Percentiles rank a stretch among this genome's conserved stretches.
Conservation (phyloP, 1,284 basidiomycete genomes). For the Marasmius fiardii region DNA sequence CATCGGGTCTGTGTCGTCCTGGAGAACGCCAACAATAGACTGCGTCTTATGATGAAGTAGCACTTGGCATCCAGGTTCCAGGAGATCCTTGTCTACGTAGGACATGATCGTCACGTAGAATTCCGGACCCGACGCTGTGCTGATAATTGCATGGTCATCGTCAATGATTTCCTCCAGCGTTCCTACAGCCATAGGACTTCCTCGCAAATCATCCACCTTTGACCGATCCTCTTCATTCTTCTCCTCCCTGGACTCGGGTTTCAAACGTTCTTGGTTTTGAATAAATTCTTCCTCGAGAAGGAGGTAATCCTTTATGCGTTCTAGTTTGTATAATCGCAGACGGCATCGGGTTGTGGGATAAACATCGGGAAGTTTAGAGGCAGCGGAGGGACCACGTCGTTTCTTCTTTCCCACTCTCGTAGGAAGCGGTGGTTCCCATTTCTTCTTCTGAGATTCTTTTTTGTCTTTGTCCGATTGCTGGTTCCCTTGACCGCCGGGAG, state of each 20-base stretch:
- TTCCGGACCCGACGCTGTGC: slow-evolving; percentile 92
- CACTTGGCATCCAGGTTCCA: slow-evolving; percentile 96
- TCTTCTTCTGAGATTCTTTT: slow-evolving; percentile 77
- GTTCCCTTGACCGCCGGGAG: slow-evolving; percentile 37
- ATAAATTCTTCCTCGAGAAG: slow-evolving; percentile 98
- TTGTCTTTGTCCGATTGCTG: slow-evolving; percentile 66
- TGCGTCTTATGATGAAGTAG: slow-evolving; percentile 97
- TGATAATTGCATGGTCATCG: slow-evolving; percentile 99
- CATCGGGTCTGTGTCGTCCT: slow-evolving; percentile 97
- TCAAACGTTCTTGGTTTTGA: slow-evolving; percentile 89
- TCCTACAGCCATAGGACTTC: slow-evolving; percentile 96
- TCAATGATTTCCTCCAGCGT: slow-evolving; percentile 99
- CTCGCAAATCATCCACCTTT: slow-evolving; percentile 92
- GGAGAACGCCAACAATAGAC: slow-evolving; percentile 92
- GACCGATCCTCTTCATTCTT: slow-evolving; percentile 95
- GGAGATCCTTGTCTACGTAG: slow-evolving; percentile 97
- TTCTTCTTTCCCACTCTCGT: slow-evolving; percentile 97
- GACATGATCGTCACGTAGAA: slow-evolving; percentile 99
- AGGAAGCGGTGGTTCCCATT: slow-evolving; percentile 98
- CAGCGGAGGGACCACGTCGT: slow-evolving; percentile 86
- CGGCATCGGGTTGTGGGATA: slow-evolving; percentile 95
- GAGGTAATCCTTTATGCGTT: slow-evolving; percentile 98
- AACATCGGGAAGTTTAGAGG: slow-evolving; percentile 91
- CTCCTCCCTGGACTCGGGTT: slow-evolving; percentile 86
- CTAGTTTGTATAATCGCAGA: slow-evolving; percentile 93